Evolutionary conservation across 495 filamentous ascomycete species (phyloP).

Genomic region (Podospora anserina): DNA sequence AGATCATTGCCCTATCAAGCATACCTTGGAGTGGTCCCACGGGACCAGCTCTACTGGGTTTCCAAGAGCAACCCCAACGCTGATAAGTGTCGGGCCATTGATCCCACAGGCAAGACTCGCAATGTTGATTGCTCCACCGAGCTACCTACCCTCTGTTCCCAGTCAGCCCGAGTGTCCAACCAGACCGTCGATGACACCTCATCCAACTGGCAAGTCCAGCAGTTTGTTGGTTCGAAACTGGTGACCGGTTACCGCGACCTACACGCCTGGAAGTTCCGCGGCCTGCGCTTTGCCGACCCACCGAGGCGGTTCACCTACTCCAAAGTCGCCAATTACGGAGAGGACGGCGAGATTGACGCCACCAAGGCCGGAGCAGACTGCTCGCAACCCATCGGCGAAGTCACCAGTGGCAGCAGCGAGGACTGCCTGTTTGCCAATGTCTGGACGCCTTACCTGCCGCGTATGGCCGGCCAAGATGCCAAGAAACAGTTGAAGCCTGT

Average conservation of each 20-base stretch:
- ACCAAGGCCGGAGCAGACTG: conserved; percentile 31
- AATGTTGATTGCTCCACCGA: conserved; percentile 21
- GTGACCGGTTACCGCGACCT: conserved; percentile 41
- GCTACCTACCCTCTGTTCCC: conserved; percentile 37
- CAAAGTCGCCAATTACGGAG: conserved; percentile 23
- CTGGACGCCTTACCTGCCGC: conserved; percentile 40
- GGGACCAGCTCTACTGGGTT: conserved; percentile 38
- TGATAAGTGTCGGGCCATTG: conserved; percentile 28
- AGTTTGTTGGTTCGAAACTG: conserved; percentile 28
- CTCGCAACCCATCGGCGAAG: conserved; percentile 34
- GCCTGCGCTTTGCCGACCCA: conserved; percentile 40
- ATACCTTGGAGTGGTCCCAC: conserved; percentile 22
- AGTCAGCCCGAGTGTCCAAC: conserved; percentile 36
- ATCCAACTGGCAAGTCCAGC: conserved; percentile 33
- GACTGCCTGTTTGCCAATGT: conserved; percentile 44
- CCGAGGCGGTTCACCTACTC: conserved; percentile 38
- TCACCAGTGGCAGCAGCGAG: conserved; percentile 30
- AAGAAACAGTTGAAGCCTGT: conserved; percentile 32
- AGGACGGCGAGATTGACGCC: conserved; percentile 22
- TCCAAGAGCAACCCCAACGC: conserved; percentile 21
- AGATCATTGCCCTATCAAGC: conserved; percentile 33
- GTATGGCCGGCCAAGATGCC: conserved; percentile 7
- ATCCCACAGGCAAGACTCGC: conserved; percentile 25
- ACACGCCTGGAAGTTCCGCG: conserved; percentile 41
- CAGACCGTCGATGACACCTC: conserved; percentile 27